Base-by-base conservation (phyloP, 768 basidiomycete species). In the Pleurotus eryngii region DNA sequence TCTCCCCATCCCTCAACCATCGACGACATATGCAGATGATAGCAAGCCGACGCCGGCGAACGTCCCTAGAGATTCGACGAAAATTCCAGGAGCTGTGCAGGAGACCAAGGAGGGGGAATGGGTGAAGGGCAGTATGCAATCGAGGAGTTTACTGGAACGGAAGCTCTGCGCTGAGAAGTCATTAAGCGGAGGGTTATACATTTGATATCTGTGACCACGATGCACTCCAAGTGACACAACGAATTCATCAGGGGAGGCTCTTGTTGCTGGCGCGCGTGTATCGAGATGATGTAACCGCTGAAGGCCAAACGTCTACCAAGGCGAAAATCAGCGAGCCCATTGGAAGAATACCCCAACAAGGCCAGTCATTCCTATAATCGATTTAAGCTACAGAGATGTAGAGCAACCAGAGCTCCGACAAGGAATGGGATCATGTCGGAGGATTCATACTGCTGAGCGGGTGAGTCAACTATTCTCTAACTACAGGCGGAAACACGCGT, bases 261-360 rank as follows among this genome's bases (percentile, higher is more conserved):
- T 86, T 87, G 74, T 91, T 93, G 78, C 98, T 95, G 61, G 84
- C 68, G 70, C 89, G 93, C 2, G 96, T 98, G 70, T 95, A 93
- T 66, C 87, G 22, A 95, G 63, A 95, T 84, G 63, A 96, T 79
- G 67, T 95, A 97, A 26, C 90, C 94, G 53, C 89, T 90, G 79
- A 95, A 95, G 59, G 95, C 70, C 47, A 96, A 74, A 62, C 86
- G 87, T 14, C 87, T 92, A 43, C 87, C 86, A 30, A 73, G n/a
- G 92, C 88, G 64, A 86, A 89, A 54, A 92, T 74, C 56, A 98
- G 78, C 65, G 97, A n/a, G n/a, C 76, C 76, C 95, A 98, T 1
- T 95, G 95, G 55, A 98, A 75, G 76, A 99, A 90, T 46, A 95
- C 65, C 38, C 85, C 85, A 61, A 97, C 85, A 37, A 98, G 68